Base-by-base conservation (phyloP, 148 eudicot genomes). In the Tetragonia tetragonoides region DNA sequence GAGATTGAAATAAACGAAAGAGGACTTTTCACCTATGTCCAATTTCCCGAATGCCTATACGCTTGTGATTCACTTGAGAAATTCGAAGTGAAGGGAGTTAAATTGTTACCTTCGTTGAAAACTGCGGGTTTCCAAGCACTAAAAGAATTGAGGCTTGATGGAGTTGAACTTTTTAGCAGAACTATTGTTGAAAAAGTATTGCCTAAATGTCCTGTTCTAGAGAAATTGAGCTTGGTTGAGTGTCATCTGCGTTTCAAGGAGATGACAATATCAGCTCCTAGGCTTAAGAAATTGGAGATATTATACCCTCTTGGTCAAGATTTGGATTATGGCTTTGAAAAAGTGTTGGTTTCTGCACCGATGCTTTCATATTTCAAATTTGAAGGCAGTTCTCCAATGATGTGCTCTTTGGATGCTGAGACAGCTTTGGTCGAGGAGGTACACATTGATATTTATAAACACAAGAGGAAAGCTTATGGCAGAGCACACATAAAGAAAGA, bases 121-220 rank as follows among this genome's bases (percentile, higher is more conserved):
- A 47, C 42, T 15, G 18, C 37, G 63, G 62, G 41, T 53, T 54
- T 72, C 18, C 75, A 34, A 34, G 8, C 14, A 1, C 17, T 72
- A 53, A 72, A 72, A 17, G 75, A 72, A 44, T 54, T 54, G 44
- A 72, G 75, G 54, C 75, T 54, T 53, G 42, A 34, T 72, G 37
- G 24, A 44, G 44, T 72, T 53, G 41, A 17, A 5, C 54, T 72
- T 37, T 15, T 44, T 14, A 4, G 6, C 14, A 6, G 4, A 28
- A 24, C 42, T 5, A 28, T 72, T 18, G 54, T 46, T 70, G 73
- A 10, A 23, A 57, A 47, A 1, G 10, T 70, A 0, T 21, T 47
- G 5, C n/a, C 38, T 4, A 1, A 46, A 4, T 70, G 73, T 70
- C 57, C 70, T 66, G 7, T 16, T 38, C 40, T 66, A 38, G 70